A percentile compares a stretch with the other conserved stretches of the same genome.
Evolutionary conservation across 148 eudicot species (phyloP).

Genomic region (Gaultheria prostrata): DNA sequence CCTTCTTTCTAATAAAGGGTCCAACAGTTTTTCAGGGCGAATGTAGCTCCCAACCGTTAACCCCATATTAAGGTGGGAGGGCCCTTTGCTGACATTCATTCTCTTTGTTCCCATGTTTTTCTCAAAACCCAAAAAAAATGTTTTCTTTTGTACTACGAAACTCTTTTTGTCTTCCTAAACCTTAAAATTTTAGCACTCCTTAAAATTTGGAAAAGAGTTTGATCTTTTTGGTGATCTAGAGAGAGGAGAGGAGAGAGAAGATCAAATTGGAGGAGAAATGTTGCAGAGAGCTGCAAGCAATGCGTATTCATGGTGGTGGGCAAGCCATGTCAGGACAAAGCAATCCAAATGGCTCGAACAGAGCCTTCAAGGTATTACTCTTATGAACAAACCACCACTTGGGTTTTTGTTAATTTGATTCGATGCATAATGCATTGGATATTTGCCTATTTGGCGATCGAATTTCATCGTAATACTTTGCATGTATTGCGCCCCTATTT

Average conservation of each 20-base stretch:
- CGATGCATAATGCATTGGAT: neutral
- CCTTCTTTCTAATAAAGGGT: slow-evolving; percentile 5
- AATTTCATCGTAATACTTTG: neutral
- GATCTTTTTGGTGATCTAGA: slow-evolving; percentile 14
- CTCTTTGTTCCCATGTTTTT: neutral
- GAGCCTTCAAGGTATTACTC: slow-evolving; percentile 34
- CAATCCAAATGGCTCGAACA: slow-evolving; percentile 56
- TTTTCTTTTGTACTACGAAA: neutral
- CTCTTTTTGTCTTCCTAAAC: slow-evolving; percentile 9
- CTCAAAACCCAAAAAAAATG: slow-evolving; percentile 3
- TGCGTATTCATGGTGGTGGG: slow-evolving; percentile 57
- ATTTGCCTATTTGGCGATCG: neutral
- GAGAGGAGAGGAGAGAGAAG: neutral
- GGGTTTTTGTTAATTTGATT: neutral
- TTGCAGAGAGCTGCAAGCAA: slow-evolving; percentile 48
- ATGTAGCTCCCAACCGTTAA: slow-evolving; percentile 13
- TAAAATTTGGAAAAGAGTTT: slow-evolving; percentile 10
- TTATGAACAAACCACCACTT: neutral
- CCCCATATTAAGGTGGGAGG: neutral
- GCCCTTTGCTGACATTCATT: neutral
- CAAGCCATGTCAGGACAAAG: slow-evolving; percentile 49
- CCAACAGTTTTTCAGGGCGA: slow-evolving; percentile 15
- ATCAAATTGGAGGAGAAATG: slow-evolving; percentile 23
- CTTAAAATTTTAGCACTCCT: slow-evolving; percentile 10
- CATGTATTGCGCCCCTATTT: neutral